Percentiles rank a stretch among this genome's conserved stretches.
Conservation (phyloP, 371 early-diverging fungal genomes). For the Fennellomyces sp. region DNA sequence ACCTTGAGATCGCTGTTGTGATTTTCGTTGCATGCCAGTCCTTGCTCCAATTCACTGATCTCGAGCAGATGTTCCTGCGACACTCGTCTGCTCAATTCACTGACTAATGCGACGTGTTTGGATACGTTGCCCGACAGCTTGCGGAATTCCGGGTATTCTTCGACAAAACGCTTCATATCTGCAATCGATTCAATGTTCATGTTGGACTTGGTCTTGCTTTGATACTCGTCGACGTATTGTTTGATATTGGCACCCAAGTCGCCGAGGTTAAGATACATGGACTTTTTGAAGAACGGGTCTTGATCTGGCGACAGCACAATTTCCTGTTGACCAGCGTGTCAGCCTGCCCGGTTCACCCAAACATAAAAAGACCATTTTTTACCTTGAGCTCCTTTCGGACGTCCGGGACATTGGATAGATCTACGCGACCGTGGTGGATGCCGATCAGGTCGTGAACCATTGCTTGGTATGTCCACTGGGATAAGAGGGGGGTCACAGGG, state of each 20-base stretch:
- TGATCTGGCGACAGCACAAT: conserved; percentile 86
- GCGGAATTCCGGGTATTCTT: conserved; percentile 96
- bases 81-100: conserved; percentile 88
- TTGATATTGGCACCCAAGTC: conserved; percentile 95
- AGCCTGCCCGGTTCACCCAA: not conserved
- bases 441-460: conserved; percentile 98
- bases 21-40: conserved; percentile 85
- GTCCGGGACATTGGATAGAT: conserved; percentile 82
- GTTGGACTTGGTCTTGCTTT: conserved; percentile 84
- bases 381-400: conserved; percentile 83
- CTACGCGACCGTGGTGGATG: conserved; percentile 93
- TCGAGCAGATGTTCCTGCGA: conserved; percentile 74
- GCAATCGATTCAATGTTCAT: conserved; percentile 91
- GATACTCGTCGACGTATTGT: conserved; percentile 91
- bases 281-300: conserved; percentile 89
- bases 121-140: conserved; percentile 94
- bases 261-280: conserved; percentile 91
- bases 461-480: conserved; percentile 99
- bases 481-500: conserved; percentile 95
- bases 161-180: conserved; percentile 98
- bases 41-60: conserved; percentile 94
- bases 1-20: conserved; percentile 83
- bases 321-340: conserved; percentile 57
- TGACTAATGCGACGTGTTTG: conserved; percentile 95
- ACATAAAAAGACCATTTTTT: not conserved